These are phyloP conservation scores for Macrotyloma uniflorum DNA, from an alignment of 306 rosid genomes.

Conservation along the genomic window DNA sequence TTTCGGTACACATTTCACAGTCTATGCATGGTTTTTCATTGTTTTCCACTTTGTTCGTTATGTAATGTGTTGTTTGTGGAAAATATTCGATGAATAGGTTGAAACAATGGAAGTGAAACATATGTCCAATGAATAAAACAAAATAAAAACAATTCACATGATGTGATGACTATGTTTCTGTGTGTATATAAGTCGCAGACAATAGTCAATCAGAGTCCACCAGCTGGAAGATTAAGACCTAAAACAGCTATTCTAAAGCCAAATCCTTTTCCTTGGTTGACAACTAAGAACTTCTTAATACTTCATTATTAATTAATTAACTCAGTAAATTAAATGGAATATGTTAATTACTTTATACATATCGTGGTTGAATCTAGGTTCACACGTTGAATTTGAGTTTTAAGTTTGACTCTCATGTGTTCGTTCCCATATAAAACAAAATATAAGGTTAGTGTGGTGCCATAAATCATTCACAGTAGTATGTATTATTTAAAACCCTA, in stretches of 20 bases:
- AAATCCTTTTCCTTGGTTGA: constrained; percentile 24
- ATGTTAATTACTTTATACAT: neutral
- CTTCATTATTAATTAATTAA: neutral
- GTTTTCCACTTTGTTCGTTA: neutral
- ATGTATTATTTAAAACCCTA: too few species aligned
- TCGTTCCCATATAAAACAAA: too few species aligned
- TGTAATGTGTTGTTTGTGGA: neutral
- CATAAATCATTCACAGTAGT: too few species aligned
- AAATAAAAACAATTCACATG: neutral
- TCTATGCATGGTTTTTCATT: neutral
- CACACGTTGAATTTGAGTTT: too few species aligned
- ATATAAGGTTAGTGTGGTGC: too few species aligned
- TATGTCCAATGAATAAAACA: constrained; percentile 11
- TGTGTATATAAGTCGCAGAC: constrained; percentile 28
- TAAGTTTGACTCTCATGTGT: too few species aligned
- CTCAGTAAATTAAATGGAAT: neutral
- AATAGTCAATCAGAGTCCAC: constrained; percentile 52
- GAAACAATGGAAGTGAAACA: constrained; percentile 4
- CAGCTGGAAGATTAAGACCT: constrained; percentile 39
- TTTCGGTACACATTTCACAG: neutral
- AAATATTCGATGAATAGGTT: constrained; percentile 24
- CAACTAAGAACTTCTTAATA: constrained; percentile 45
- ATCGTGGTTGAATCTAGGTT: neutral
- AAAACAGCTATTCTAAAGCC: neutral
- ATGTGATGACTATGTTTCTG: neutral